Evolutionary conservation across 805 yeast species (phyloP), one percentile per base, ranked within the genome.

Genomic region (Saccharomycopsis fodiens): DNA sequence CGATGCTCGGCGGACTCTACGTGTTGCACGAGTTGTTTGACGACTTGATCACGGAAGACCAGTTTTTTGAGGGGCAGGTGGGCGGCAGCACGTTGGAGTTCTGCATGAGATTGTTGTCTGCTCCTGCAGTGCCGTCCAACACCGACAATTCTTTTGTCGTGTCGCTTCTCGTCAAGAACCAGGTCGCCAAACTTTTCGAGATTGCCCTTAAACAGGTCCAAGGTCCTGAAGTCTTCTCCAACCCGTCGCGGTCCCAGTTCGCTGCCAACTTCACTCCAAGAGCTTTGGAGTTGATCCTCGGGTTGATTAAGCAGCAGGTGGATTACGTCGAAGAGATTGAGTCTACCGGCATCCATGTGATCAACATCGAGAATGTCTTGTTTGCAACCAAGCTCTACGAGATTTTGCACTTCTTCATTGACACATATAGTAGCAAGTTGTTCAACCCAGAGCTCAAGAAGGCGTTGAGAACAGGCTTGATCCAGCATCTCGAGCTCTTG

Each of bases 1-100:
- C 48, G 21, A 57, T 75, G 27, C 54, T 76, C 25, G 85, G 85
- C 15, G 77, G 82, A 0, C 57, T 83, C 48, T 58, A 73, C 3
- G 77, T 83, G 3, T 64, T 86, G 38, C 77, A 73, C 54, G 97
- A 91, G 50, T 68, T 93, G 20, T 81, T 88, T 51, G 93, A 85
- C 56, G 97, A 93, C 57, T 70, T 88, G 42, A 77, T 93, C 25
- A 74, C 91, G 2, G 96, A 87, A 47, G 87, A 81, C 30, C 91
- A 85, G 61, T 91, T 89, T 59, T 85, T 88, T 68, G 82, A 77
- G 44, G 82, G 77, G 8, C 85, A 84, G 1, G 70, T 82, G 35
- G 91, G 89, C 2, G 51, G 59, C 16, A 68, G 69, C 35, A 69
- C 85, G 0, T 65, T 79, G 34, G 61, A 67, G 27, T 74, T 78